Base-by-base conservation (phyloP, 345 rosid species). In the Salix purpurea region DNA sequence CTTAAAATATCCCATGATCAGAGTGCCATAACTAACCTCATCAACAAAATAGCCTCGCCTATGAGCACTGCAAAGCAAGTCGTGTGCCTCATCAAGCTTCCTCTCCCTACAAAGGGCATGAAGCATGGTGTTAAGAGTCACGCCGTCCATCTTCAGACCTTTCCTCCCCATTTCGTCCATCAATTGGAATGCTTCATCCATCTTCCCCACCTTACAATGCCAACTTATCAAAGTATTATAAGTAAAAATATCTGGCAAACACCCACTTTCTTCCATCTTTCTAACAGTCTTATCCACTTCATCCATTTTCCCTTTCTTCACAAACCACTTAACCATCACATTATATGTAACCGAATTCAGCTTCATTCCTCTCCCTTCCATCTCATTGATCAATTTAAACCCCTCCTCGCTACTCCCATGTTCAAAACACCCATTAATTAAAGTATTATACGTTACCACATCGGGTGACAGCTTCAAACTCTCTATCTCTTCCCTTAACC, bases 21-120 rank as follows among this genome's bases (percentile, higher is more conserved):
- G 58, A 65, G 96, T 95, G 24, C 92, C 94, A 77, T 91, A 91
- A 72, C 92, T 93, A 67, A 90, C 88, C 86, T 88, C 97, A 80
- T 93, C 92, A 61, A 90, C 84, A 71, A 85, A 84, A 85, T 90
- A 95, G 24, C 97, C 97, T 21, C 88, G 81, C 79, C 80, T 88
- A 50, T 72, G 61, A 19, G 97, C 93, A 81, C 75, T 88, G 39
- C 71, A 66, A 40, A 95, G 89, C 77, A 90, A 83, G 19, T 79
- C 65, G 28, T 78, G 79, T 34, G 97, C 97, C 67, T 89, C 89
- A 14, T 85, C 89, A 76, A 86, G 81, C 79, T 87, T 91, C 77
- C 74, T 78, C 76, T 95, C 90, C 76, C 61, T 73, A 71, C 96
- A 93, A 39, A 95, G 84, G 32, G 86, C 79, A 75, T 80, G 87